Evolutionary conservation across 768 basidiomycete species (phyloP).

Genomic region (Serpula lacrymans): DNA sequence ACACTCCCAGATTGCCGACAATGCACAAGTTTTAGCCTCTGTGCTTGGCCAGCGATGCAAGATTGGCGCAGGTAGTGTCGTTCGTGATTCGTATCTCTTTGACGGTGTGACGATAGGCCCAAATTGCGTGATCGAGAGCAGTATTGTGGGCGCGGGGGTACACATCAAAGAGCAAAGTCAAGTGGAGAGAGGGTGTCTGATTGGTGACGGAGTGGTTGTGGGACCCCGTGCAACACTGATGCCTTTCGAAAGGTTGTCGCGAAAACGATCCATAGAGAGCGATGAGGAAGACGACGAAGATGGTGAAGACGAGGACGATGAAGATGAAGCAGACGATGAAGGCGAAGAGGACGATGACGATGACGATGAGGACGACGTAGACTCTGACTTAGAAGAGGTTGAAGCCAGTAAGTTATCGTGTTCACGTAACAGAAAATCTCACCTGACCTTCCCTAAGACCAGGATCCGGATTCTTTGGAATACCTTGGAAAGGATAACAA

Average conservation of each 20-base stretch:
- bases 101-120: constrained; percentile 72
- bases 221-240: constrained; percentile 67
- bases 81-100: constrained; percentile 80
- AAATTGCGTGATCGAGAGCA: constrained; percentile 66
- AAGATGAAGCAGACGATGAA: constrained; percentile 23
- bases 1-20: constrained; percentile 60
- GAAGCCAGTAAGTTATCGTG: constrained; percentile 52
- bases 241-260: constrained; percentile 75
- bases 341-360: constrained; percentile 16
- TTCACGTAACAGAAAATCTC: neutral
- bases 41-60: constrained; percentile 75
- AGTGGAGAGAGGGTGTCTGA: constrained; percentile 73
- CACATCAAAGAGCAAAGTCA: constrained; percentile 60
- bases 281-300: constrained; percentile 31
- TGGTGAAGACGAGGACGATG: constrained; percentile 28
- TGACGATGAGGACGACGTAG: constrained; percentile 28
- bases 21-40: constrained; percentile 63
- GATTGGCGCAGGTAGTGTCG: constrained; percentile 66
- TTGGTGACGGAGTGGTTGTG: constrained; percentile 78
- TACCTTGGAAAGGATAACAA: constrained; percentile 68
- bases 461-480: constrained; percentile 38
- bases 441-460: constrained; percentile 34
- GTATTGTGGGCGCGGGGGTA: constrained; percentile 82
- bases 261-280: constrained; percentile 32
- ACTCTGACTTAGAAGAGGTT: constrained; percentile 66